Evolutionary conservation across 106 monocot genomes (phyloP).

Genomic region (Phalaenopsis aphrodite): DNA sequence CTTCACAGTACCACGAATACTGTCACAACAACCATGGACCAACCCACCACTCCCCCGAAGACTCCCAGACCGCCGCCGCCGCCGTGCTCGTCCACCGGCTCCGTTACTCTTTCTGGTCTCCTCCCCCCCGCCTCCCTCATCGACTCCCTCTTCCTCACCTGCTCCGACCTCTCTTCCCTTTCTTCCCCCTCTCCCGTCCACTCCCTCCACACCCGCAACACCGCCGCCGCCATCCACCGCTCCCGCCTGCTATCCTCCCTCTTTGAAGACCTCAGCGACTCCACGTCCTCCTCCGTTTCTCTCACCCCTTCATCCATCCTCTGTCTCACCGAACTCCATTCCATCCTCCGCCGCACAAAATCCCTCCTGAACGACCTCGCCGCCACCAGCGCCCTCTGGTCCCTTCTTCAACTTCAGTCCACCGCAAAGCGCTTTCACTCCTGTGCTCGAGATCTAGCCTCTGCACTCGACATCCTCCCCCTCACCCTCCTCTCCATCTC

Average conservation of each 20-base stretch:
- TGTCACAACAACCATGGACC: background rate
- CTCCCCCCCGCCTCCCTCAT: slow-evolving; percentile 24
- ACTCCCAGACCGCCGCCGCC: background rate
- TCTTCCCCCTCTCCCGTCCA: background rate
- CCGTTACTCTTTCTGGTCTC: slow-evolving; percentile 14
- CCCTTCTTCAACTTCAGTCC: slow-evolving; percentile 11
- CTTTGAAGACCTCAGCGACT: slow-evolving; percentile 27
- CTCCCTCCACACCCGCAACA: slow-evolving; percentile 24
- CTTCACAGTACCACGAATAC: no score
- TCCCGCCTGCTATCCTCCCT: slow-evolving; percentile 21
- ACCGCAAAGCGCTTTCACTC: slow-evolving; percentile 10
- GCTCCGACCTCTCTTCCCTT: slow-evolving; percentile 14
- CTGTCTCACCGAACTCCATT: slow-evolving; percentile 33
- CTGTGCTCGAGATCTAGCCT: slow-evolving; percentile 13
- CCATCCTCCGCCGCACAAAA: slow-evolving; percentile 20
- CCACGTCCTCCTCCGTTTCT: background rate
- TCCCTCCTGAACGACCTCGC: slow-evolving; percentile 10
- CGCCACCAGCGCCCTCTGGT: slow-evolving; percentile 19
- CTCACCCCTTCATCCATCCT: slow-evolving; percentile 21
- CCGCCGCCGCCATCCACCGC: slow-evolving; percentile 10
- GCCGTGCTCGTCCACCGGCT: background rate
- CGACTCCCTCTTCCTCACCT: slow-evolving; percentile 23
- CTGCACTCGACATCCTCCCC: slow-evolving; percentile 32
- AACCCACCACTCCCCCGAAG: background rate
- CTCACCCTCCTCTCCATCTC: slow-evolving; percentile 11